Base-by-base conservation (phyloP, 768 basidiomycete species). In the Trametes meyenii region DNA sequence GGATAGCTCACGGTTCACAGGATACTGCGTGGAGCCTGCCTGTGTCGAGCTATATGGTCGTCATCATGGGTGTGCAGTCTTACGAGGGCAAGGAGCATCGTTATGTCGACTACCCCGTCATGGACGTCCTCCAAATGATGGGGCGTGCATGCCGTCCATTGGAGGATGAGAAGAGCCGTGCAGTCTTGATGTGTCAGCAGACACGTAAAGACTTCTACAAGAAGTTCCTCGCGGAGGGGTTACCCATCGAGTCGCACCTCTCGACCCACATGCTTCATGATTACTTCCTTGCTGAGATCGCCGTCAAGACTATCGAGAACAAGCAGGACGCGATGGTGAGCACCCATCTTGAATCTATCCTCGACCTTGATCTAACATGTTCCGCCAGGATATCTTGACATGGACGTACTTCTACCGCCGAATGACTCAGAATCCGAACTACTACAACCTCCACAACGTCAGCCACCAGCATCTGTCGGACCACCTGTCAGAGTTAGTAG, bases 81-180 rank as follows among this genome's bases (percentile, higher is more conserved):
- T 98, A 91, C 68, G 96, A 98, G 73, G 96, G 96, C 70, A 92
- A 94, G 75, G 97, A 99, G 69, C 97, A 98, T 71, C 91, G 97
- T 46, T 99, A 99, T 67, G 83, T 96, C 66, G 97, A 98, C 74
- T 98, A 98, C 71, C 95, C 96, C 3, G 94, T 99, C 60, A 96
- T 96, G 84, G 96, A 98, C 68, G 92, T 99, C 6, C 83, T 98
- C 1, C 97, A 98, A 72, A 98, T 99, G 96, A 96, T 98, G 88
- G 97, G 96, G 44, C 85, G 88, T n/a, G 97, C 97, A 0, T 98
- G 96, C 73, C 88, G 96, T 16, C 96, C 97, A 7, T 74, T 77
- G 42, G 86, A 94, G 67, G 97, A 98, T 67, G 87, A 90, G 2
- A 87, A 89, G 60, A 95, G 93, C 67, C 90, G 94, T 14, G 98